A percentile compares a stretch with the other conserved stretches of the same genome.
Evolutionary conservation across 2,329 filamentous ascomycete genomes (phyloP).

Genomic region (Teratosphaeria viscida): DNA sequence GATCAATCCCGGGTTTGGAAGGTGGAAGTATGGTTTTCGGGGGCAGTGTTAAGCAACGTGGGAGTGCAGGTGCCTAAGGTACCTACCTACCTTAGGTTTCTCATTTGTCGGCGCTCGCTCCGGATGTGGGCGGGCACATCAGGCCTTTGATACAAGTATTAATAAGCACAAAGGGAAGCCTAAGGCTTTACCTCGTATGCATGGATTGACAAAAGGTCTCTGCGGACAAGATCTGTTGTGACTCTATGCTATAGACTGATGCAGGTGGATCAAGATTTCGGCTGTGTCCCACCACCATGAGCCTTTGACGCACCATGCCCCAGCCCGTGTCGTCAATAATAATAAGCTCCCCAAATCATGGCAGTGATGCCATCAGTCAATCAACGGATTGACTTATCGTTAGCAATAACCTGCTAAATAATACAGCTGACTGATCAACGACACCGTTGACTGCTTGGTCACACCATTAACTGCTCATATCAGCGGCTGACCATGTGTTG

Average conservation of each 20-base stretch:
- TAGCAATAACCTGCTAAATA: no score
- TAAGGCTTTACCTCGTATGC: not conserved
- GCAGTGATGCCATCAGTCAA: no score
- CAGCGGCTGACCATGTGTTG: no score
- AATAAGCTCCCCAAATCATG: not conserved
- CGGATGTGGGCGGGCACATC: not conserved
- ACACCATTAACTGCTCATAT: no score
- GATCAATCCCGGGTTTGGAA: not conserved
- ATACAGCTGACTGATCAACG: no score
- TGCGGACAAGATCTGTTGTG: no score
- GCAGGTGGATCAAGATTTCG: not conserved
- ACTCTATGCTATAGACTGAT: not conserved
- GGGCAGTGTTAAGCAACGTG: not conserved
- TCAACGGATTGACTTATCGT: no score
- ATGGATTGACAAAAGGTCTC: not conserved
- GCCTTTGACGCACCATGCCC: not conserved
- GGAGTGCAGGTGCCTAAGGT: not conserved
- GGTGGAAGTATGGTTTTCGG: not conserved
- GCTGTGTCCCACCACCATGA: not conserved
- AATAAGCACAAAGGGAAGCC: not conserved
- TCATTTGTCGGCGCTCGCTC: not conserved
- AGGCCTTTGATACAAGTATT: not conserved
- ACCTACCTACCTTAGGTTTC: no score
- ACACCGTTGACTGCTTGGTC: no score
- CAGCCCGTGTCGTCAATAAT: not conserved